Base-by-base conservation (phyloP, 108 stramenopile species). In the Stephanodiscus minutulus region DNA sequence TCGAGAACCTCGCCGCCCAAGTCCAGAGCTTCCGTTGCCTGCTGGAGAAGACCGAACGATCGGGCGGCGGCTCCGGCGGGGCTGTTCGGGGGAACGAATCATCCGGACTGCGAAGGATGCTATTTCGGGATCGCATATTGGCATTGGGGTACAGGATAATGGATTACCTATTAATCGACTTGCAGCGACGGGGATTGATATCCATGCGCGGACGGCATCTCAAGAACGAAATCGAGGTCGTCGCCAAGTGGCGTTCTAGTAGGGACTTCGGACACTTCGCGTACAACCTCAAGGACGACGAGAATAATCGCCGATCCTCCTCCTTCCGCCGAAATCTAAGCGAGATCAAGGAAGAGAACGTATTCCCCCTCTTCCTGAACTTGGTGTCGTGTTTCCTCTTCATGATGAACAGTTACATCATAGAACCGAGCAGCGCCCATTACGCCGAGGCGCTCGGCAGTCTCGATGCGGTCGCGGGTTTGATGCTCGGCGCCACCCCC, bases 321-420 rank as follows among this genome's bases (percentile, higher is more conserved):
- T 35, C 62, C 24, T 70, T 72, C 57, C 20, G 22, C 33, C 50
- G 61, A 50, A 71, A 66, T 20, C 61, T 77, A 7, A 69, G 64
- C 52, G 64, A 77, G 21, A 28, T 84, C 17, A 41, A 79, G 12
- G 72, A 67, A 12, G 70, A 77, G 39, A 85, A 85, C 59, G 57
- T 79, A 21, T 70, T 77, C 17, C 85, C 85, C 25, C 76, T 86
- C 11, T 24, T 83, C 36, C 70, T 94, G 48, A 95, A 93, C 57
- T 63, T 95, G 64, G 46, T 89, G 2, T 87, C 89, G 0, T 92
- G 91, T 39, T 93, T 89, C 67, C 66, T 93, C 12, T 95, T 89
- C 79, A 90, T 92, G 88, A 86, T 82, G 81, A 95, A 95, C 72
- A 89, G 90, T 64, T 91, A 93, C 79, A 87, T 95, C 29, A 87